A percentile compares a stretch with the other conserved stretches of the same genome.
phyloP scores from a whole-genome alignment of 2,329 filamentous ascomycete genomes.

The Biscogniauxia marginata region DNA sequence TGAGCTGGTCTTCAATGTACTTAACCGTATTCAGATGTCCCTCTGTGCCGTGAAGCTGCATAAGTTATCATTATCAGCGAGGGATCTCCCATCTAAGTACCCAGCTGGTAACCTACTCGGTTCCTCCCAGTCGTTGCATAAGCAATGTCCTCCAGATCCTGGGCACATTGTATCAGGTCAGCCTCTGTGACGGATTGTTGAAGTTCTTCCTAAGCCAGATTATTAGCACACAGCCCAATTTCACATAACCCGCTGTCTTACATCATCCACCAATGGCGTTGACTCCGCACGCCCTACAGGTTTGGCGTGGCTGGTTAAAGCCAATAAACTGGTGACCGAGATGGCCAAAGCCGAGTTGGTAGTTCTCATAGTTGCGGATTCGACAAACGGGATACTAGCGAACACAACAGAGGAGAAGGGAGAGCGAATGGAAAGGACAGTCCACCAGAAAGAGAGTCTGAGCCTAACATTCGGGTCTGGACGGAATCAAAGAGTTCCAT shows the following conservation, averaged over 20 bases:
- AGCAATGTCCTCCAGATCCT: conserved; percentile 32
- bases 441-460: background rate
- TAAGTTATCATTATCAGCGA: conserved; percentile 1
- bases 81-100: background rate
- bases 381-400: background rate
- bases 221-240: conserved; percentile 8
- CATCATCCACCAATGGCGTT: conserved; percentile 24
- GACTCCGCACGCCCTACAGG: conserved; percentile 12
- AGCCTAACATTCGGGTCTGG: background rate
- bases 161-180: conserved; percentile 29
- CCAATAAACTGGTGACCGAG: conserved; percentile 19
- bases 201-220: conserved; percentile 21
- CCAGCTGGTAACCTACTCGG: conserved; percentile 21
- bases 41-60: conserved; percentile 32
- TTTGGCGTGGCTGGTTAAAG: conserved; percentile 20
- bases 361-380: conserved; percentile 21
- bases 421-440: background rate
- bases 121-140: conserved; percentile 30
- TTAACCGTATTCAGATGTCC: conserved; percentile 36
- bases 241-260: conserved; percentile 6
- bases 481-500: background rate
- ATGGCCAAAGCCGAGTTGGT: conserved; percentile 14
- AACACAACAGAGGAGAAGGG: background rate
- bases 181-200: conserved; percentile 25
- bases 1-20: conserved; percentile 36